These are phyloP conservation scores for Dentiscutata heterogama DNA, from an alignment of 371 early-diverging fungal genomes.

Conservation along the genomic window DNA sequence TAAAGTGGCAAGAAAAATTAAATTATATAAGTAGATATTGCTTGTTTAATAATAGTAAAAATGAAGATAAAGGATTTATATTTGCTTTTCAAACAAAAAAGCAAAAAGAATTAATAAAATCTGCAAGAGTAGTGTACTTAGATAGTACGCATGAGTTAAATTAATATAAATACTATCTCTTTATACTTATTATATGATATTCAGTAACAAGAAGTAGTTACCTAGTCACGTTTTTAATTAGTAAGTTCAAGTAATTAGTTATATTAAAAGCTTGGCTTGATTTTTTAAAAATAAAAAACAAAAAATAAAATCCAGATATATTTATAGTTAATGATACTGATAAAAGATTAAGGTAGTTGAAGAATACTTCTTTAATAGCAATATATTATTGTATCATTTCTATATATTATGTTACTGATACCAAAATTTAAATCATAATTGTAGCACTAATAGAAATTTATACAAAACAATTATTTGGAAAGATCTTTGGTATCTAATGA, in stretches of 20 bases:
- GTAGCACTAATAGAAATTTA: background rate
- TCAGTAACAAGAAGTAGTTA: background rate
- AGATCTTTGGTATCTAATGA: background rate
- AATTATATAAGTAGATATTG: background rate
- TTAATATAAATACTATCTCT: background rate
- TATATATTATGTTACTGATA: background rate
- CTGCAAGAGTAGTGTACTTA: background rate
- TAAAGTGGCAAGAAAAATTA: background rate
- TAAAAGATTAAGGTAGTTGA: background rate
- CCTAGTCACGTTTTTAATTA: background rate
- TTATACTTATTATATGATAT: background rate
- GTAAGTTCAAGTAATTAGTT: too few species aligned
- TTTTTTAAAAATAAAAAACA: background rate
- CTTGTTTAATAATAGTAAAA: background rate
- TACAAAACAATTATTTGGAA: too few species aligned
- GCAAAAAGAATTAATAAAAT: conserved; percentile 7
- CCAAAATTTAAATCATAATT: background rate
- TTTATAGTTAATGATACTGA: background rate
- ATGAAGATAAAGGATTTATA: background rate
- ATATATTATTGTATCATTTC: background rate
- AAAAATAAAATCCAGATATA: background rate
- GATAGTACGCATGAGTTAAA: background rate
- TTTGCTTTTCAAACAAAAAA: conserved; percentile 3
- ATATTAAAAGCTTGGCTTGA: background rate
- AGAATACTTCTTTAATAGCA: background rate